A percentile compares a stretch with the other conserved stretches of the same genome.
These are phyloP conservation scores for Fusarium fracticaudum DNA, from an alignment of 2,329 filamentous ascomycete genomes.

Conservation along the genomic window DNA sequence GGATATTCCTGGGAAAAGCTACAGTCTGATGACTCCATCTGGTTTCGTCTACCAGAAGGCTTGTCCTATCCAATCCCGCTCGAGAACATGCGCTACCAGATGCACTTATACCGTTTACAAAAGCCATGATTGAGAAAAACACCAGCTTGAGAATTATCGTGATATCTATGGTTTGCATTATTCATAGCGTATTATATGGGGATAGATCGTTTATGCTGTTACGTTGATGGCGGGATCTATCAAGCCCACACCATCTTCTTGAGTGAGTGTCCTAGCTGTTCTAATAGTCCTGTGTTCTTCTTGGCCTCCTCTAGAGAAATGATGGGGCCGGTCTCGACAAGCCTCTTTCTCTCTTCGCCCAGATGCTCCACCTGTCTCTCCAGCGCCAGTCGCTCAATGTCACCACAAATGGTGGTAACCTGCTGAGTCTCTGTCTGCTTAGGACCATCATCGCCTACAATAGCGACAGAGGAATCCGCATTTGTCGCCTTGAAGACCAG, in stretches of 20 bases:
- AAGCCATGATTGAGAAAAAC: slow-evolving; percentile 30
- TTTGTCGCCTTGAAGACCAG: slow-evolving; percentile 45
- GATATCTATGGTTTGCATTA: slow-evolving; percentile 32
- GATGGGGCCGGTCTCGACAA: slow-evolving; percentile 73
- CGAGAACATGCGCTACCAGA: slow-evolving; percentile 95
- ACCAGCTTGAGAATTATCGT: slow-evolving; percentile 4
- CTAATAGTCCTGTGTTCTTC: slow-evolving; percentile 85
- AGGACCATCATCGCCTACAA: slow-evolving; percentile 57
- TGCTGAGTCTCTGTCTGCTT: slow-evolving; percentile 64
- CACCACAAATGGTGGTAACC: slow-evolving; percentile 73
- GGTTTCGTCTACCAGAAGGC: slow-evolving; percentile 78
- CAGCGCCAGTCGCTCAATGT: slow-evolving; percentile 76
- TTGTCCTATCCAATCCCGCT: slow-evolving; percentile 84
- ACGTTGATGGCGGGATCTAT: slow-evolving; percentile 24
- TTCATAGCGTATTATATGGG: slow-evolving; percentile 11
- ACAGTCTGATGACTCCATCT: slow-evolving; percentile 78
- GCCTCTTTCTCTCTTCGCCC: slow-evolving; percentile 54
- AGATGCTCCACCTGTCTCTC: slow-evolving; percentile 54
- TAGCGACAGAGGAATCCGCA: slow-evolving; percentile 62
- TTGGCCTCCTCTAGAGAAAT: slow-evolving; percentile 86
- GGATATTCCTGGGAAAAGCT: slow-evolving; percentile 75
- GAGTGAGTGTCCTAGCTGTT: slow-evolving; percentile 87
- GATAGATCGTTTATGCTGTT: slow-evolving; percentile 11
- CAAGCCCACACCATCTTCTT: slow-evolving; percentile 92
- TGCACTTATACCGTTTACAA: slow-evolving; percentile 76